These are phyloP conservation scores for Macrophomina tecta DNA, from an alignment of 2,329 filamentous ascomycete species.

Conservation along the genomic window DNA sequence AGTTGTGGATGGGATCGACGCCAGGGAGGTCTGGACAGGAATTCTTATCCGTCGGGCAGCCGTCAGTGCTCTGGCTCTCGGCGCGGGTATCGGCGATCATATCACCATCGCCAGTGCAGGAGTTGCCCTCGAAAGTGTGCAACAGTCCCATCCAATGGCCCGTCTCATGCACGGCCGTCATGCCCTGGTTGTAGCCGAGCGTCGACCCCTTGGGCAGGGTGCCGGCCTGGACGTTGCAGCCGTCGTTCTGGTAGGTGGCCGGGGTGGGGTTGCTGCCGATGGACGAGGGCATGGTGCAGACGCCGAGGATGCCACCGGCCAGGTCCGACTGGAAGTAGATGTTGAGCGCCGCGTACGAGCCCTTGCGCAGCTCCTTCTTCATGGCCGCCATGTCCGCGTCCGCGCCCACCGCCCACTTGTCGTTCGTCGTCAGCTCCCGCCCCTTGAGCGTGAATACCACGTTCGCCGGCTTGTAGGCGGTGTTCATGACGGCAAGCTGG, in stretches of 20 bases:
- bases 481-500: constrained; percentile 50
- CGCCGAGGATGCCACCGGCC: constrained; percentile 55
- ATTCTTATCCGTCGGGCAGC: constrained; percentile 59
- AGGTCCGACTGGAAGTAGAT: constrained; percentile 66
- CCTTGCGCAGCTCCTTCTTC: constrained; percentile 60
- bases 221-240: constrained; percentile 63
- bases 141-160: constrained; percentile 56
- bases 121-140: constrained; percentile 55
- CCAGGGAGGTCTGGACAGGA: constrained; percentile 53
- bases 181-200: constrained; percentile 56
- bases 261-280: constrained; percentile 48
- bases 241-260: constrained; percentile 57
- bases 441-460: constrained; percentile 59
- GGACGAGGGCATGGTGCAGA: constrained; percentile 57
- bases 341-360: constrained; percentile 62
- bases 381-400: constrained; percentile 53
- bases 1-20: constrained; percentile 62
- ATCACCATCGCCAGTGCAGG: constrained; percentile 52
- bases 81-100: constrained; percentile 52
- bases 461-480: constrained; percentile 55
- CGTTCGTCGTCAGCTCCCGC: constrained; percentile 59
- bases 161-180: constrained; percentile 55
- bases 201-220: constrained; percentile 61
- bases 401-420: constrained; percentile 59
- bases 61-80: constrained; percentile 56